Conservation (phyloP, 1,284 basidiomycete genomes). For the Cryptococcus amylolentus region DNA sequence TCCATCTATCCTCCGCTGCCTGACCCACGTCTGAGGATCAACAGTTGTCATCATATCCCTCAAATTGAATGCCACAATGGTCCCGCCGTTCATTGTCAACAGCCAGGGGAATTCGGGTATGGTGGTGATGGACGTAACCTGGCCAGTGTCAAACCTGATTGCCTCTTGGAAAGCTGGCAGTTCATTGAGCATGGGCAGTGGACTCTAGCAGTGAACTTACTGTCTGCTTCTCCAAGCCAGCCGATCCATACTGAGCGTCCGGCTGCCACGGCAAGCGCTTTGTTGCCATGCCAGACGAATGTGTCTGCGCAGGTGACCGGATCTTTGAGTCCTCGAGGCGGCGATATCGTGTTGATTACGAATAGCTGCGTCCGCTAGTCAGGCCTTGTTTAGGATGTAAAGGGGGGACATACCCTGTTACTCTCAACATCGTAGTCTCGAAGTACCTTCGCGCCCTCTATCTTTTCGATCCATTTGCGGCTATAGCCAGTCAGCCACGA, state of each 20-base stretch:
- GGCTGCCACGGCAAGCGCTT: constrained; percentile 28
- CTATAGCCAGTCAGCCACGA: constrained; percentile 6
- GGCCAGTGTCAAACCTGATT: constrained; percentile 19
- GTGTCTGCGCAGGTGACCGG: constrained; percentile 26
- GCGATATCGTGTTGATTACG: constrained; percentile 25
- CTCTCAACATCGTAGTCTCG: constrained; percentile 34
- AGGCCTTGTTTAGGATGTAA: background rate
- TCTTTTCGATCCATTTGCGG: constrained; percentile 34
- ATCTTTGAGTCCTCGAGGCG: constrained; percentile 18
- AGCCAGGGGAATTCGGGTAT: constrained; percentile 35
- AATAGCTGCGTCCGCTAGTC: constrained; percentile 17
- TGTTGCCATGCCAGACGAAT: constrained; percentile 29
- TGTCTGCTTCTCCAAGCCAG: constrained; percentile 24
- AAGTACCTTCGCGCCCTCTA: constrained; percentile 31
- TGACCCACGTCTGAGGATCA: constrained; percentile 30
- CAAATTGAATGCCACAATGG: constrained; percentile 25
- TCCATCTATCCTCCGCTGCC: constrained; percentile 14
- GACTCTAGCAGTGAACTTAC: background rate
- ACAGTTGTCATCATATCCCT: constrained; percentile 30
- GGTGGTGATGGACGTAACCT: constrained; percentile 23
- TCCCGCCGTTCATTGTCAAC: constrained; percentile 25
- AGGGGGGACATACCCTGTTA: constrained; percentile 25
- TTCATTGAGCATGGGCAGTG: background rate
- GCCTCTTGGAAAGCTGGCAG: constrained; percentile 29
- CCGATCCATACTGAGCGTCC: constrained; percentile 28